A percentile compares a stretch with the other conserved stretches of the same genome.
Conservation (phyloP, 2,329 filamentous ascomycete species). For the Calonectria naviculata region DNA sequence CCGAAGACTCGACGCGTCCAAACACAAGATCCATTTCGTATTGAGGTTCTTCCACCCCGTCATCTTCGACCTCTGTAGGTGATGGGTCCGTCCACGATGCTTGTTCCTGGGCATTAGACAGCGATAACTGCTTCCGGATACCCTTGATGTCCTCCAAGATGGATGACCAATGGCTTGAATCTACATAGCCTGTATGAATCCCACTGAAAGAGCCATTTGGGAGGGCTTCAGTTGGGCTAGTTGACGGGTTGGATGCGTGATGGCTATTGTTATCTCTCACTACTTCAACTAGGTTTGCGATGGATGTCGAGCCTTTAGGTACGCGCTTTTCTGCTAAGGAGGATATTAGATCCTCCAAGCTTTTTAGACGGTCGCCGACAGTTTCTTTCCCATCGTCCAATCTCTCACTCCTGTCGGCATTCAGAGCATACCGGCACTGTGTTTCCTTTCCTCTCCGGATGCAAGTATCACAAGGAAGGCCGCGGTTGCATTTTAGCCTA, state of each 20-base stretch:
- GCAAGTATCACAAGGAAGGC: constrained; percentile 46
- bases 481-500: constrained; percentile 48
- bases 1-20: not conserved
- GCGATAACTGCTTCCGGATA: constrained; percentile 43
- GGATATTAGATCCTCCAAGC: constrained; percentile 41
- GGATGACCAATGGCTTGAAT: constrained; percentile 47
- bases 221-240: rapidly evolving
- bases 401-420: constrained; percentile 37
- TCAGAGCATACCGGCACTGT: constrained; percentile 43
- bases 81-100: rapidly evolving
- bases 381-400: constrained; percentile 4
- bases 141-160: constrained; percentile 49
- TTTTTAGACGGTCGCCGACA: constrained; percentile 41
- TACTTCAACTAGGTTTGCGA: not conserved
- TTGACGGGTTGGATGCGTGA: not conserved
- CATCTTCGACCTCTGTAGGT: not conserved
- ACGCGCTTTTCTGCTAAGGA: constrained; percentile 19
- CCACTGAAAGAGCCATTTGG: not conserved
- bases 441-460: constrained; percentile 34
- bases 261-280: not conserved
- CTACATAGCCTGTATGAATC: constrained; percentile 39
- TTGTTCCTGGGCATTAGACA: not conserved
- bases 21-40: not conserved
- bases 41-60: not conserved
- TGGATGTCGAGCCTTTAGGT: rapidly evolving